These are phyloP conservation scores for Fusarium buharicum DNA, from an alignment of 2,329 filamentous ascomycete genomes.

Conservation along the genomic window DNA sequence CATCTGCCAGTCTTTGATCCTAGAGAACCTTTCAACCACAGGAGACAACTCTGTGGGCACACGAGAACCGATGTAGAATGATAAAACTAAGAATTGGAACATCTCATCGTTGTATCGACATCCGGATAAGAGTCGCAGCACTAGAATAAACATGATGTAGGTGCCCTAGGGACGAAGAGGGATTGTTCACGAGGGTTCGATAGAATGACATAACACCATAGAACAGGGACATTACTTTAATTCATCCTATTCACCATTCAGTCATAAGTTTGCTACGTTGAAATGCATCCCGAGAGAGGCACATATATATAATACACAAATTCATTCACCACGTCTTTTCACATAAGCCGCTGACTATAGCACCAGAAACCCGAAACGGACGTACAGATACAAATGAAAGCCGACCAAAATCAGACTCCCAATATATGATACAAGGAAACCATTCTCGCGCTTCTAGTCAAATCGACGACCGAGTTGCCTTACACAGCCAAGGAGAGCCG, in stretches of 20 bases:
- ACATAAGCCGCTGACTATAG: not conserved
- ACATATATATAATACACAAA: not conserved
- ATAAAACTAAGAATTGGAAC: too few relatives aligned
- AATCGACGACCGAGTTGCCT: not conserved
- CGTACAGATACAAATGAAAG: slow-evolving; percentile 20
- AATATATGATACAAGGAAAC: slow-evolving; percentile 29
- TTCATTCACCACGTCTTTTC: not conserved
- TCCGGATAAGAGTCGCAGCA: not conserved
- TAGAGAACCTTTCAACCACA: too few relatives aligned
- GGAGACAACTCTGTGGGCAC: too few relatives aligned
- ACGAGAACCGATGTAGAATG: too few relatives aligned
- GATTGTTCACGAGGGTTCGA: too few relatives aligned
- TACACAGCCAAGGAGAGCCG: not conserved
- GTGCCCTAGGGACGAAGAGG: not conserved
- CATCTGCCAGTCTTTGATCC: too few relatives aligned
- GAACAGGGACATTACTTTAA: not conserved
- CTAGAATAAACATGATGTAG: not conserved
- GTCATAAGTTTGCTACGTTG: not conserved
- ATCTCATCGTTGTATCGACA: too few relatives aligned
- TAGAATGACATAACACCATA: too few relatives aligned
- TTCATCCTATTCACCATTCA: not conserved
- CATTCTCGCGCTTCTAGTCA: not conserved
- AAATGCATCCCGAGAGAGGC: not conserved
- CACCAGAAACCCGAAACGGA: not conserved
- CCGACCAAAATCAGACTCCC: not conserved